These are phyloP conservation scores for Vigna mungo DNA, from an alignment of 306 rosid species.

Conservation along the genomic window DNA sequence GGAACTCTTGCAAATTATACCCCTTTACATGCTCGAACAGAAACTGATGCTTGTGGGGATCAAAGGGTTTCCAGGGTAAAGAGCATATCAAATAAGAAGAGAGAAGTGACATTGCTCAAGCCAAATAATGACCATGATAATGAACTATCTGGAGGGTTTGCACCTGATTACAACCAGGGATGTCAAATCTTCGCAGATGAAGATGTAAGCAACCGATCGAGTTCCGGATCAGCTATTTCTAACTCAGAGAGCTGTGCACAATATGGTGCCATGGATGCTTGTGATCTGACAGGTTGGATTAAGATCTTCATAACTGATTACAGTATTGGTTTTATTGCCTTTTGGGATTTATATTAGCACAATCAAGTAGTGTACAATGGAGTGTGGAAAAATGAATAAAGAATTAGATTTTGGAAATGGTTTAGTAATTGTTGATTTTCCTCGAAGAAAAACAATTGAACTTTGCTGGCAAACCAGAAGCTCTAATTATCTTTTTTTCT, in stretches of 20 bases:
- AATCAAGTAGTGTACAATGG: constrained; percentile 31
- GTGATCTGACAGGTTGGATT: constrained; percentile 94
- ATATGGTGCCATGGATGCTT: constrained; percentile 78
- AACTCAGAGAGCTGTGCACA: constrained; percentile 97
- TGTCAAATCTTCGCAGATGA: constrained; percentile 72
- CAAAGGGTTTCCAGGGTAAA: constrained; percentile 73
- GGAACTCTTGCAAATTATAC: constrained; percentile 98
- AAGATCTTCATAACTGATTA: constrained; percentile 27
- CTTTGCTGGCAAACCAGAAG: constrained; percentile 24
- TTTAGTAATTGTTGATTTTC: constrained; percentile 14
- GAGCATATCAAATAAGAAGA: constrained; percentile 76
- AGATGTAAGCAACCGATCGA: constrained; percentile 88
- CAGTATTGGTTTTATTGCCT: background rate
- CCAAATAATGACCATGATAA: constrained; percentile 68
- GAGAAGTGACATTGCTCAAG: constrained; percentile 76
- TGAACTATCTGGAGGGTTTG: constrained; percentile 54
- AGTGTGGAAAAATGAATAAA: background rate
- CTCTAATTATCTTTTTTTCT: constrained; percentile 30
- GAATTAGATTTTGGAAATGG: constrained; percentile 11
- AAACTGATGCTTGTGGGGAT: constrained; percentile 82
- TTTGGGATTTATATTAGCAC: constrained; percentile 30
- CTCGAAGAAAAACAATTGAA: constrained; percentile 13
- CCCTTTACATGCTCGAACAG: constrained; percentile 95
- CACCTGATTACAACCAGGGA: constrained; percentile 67
- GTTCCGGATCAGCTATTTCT: constrained; percentile 96